Conservation (phyloP, 495 filamentous ascomycete genomes). For the Xylaria intraflava region DNA sequence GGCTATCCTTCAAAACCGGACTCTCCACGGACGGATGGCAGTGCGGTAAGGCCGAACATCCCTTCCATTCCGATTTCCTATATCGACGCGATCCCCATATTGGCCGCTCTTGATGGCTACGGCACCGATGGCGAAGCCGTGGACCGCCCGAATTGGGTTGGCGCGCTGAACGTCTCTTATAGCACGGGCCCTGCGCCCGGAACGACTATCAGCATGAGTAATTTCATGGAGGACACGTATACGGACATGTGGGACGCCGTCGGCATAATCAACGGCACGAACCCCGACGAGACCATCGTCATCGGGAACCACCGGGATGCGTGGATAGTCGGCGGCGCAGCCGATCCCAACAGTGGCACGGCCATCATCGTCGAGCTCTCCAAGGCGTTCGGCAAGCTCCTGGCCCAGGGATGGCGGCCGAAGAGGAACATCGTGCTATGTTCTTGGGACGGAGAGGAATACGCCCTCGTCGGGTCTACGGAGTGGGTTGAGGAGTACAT, state of each 20-base stretch:
- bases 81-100: constrained; percentile 65
- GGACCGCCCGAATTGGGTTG: constrained; percentile 62
- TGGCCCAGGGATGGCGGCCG: constrained; percentile 70
- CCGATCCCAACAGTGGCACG: constrained; percentile 73
- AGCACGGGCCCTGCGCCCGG: constrained; percentile 75
- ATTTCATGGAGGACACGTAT: constrained; percentile 72
- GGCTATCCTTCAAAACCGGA: constrained; percentile 84
- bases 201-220: constrained; percentile 64
- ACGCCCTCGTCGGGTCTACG: constrained; percentile 78
- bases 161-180: constrained; percentile 70
- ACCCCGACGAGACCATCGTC: constrained; percentile 68
- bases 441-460: constrained; percentile 85
- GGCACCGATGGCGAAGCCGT: constrained; percentile 68
- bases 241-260: constrained; percentile 86
- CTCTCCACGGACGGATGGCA: constrained; percentile 57
- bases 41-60: constrained; percentile 61
- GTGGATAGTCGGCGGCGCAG: constrained; percentile 76
- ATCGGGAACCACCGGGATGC: constrained; percentile 87
- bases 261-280: constrained; percentile 75
- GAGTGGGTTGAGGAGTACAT: constrained; percentile 87
- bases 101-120: constrained; percentile 73
- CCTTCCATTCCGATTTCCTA: constrained; percentile 86
- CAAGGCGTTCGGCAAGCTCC: constrained; percentile 66
- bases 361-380: constrained; percentile 77
- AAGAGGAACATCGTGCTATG: constrained; percentile 78